Evolutionary conservation across 2,329 filamentous ascomycete genomes (phyloP).

Genomic region (Ophiocordyceps robertsii): DNA sequence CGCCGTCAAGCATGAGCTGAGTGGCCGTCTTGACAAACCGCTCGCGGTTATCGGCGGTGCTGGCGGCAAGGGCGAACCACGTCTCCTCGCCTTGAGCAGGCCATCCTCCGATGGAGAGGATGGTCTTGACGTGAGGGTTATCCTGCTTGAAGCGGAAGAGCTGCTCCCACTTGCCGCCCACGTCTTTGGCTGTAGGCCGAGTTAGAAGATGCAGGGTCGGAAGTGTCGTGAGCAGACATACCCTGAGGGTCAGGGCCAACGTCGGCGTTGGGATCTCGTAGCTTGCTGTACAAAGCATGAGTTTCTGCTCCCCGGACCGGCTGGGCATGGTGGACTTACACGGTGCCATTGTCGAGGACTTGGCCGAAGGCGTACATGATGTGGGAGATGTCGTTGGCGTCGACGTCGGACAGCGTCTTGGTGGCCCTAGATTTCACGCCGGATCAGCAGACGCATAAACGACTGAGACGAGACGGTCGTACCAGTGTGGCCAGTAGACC

Average conservation of each 20-base stretch:
- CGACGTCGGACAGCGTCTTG: background rate
- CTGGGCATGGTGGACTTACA: background rate
- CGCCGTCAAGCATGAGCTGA: background rate
- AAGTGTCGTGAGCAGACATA: too few relatives aligned
- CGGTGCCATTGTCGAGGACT: background rate
- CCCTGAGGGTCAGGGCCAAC: background rate
- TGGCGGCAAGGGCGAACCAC: background rate
- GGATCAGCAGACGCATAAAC: background rate
- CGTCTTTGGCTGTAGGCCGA: background rate
- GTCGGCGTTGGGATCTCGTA: background rate
- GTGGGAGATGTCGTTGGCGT: background rate
- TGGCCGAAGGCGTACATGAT: constrained; percentile 1
- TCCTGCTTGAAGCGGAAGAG: background rate
- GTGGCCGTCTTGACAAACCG: background rate
- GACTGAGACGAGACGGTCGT: background rate
- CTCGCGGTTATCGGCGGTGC: background rate
- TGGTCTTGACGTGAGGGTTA: background rate
- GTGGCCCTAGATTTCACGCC: background rate
- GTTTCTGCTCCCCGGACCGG: background rate
- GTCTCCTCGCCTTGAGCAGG: background rate
- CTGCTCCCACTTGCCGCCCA: background rate
- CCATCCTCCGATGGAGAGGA: background rate
- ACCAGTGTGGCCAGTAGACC: background rate
- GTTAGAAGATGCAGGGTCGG: background rate
- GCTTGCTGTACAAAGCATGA: background rate